These are phyloP conservation scores for Elaeis oleifera DNA, from an alignment of 202 grass and related monocot genomes.

Conservation along the genomic window DNA sequence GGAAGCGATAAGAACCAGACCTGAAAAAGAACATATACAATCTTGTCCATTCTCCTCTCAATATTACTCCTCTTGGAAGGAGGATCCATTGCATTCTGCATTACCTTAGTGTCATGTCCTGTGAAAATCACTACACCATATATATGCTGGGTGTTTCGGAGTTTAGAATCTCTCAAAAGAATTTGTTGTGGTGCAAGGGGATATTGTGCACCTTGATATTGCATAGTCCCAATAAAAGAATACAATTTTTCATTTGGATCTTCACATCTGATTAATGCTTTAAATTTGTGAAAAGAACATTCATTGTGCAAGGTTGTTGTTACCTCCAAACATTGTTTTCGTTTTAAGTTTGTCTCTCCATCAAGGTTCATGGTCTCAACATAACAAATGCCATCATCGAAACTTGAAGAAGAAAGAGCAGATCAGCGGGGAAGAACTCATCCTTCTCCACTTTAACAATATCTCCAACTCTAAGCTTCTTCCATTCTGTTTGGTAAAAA, in stretches of 20 bases:
- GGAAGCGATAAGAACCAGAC: slow-evolving; percentile 49
- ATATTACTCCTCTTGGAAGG: slow-evolving; percentile 90
- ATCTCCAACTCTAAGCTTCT: slow-evolving; percentile 60
- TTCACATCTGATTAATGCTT: slow-evolving; percentile 66
- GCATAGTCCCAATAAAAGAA: slow-evolving; percentile 54
- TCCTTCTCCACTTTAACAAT: slow-evolving; percentile 70
- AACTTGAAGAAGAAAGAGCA: slow-evolving; percentile 61
- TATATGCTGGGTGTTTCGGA: slow-evolving; percentile 59
- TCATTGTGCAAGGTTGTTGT: slow-evolving; percentile 38
- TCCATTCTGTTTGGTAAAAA: slow-evolving; percentile 69
- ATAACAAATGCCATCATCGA: slow-evolving; percentile 56
- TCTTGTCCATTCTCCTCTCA: slow-evolving; percentile 83
- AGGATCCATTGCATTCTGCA: slow-evolving; percentile 84
- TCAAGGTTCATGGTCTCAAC: slow-evolving; percentile 82
- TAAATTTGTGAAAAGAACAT: slow-evolving; percentile 41
- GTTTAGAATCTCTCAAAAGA: slow-evolving; percentile 89
- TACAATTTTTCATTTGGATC: slow-evolving; percentile 66
- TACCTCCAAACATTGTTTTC: slow-evolving; percentile 49
- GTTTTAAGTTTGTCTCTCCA: slow-evolving; percentile 73
- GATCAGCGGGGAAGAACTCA: slow-evolving; percentile 62
- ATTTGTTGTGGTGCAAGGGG: slow-evolving; percentile 50
- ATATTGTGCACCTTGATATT: slow-evolving; percentile 42
- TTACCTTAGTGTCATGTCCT: slow-evolving; percentile 87
- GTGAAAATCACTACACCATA: slow-evolving; percentile 81
- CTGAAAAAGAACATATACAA: slow-evolving; percentile 63